These are phyloP conservation scores for Phanerochaete sordida DNA, from an alignment of 768 basidiomycete species.

Conservation along the genomic window DNA sequence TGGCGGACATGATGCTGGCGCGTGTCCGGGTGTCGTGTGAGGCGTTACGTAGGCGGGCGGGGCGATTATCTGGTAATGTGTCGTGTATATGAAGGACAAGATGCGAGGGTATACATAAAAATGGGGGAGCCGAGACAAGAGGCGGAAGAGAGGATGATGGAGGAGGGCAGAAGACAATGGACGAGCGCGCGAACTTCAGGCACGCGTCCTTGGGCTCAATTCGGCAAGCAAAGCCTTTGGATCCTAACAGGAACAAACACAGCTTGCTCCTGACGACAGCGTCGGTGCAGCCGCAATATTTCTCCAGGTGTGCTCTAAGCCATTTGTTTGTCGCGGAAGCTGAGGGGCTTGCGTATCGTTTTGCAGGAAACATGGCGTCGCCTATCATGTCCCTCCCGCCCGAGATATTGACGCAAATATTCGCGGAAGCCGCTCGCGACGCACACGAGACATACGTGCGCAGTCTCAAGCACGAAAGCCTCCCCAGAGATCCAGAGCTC, in stretches of 20 bases:
- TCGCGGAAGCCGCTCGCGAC: not conserved
- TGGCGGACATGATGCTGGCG: not conserved
- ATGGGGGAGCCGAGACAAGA: too few species aligned
- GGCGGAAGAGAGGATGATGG: too few species aligned
- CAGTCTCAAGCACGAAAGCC: not conserved
- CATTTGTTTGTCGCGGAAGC: too few species aligned
- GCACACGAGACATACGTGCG: not conserved
- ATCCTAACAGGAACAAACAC: not conserved
- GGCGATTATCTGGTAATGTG: too few species aligned
- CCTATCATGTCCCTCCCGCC: not conserved
- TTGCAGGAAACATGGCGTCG: not conserved
- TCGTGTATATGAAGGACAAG: too few species aligned
- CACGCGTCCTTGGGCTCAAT: not conserved
- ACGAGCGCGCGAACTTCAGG: too few species aligned
- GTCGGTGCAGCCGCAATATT: too few species aligned
- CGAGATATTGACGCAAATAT: not conserved
- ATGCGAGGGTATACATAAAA: too few species aligned
- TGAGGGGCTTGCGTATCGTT: too few species aligned
- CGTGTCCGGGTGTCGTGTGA: not conserved
- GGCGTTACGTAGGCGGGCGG: too few species aligned
- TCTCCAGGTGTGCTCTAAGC: too few species aligned
- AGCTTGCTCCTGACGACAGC: not conserved
- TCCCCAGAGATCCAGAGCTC: not conserved
- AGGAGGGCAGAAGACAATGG: too few species aligned
- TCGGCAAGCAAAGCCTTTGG: not conserved